Percentiles rank a stretch among this genome's conserved stretches.
These are phyloP conservation scores for Fusarium hostae DNA, from an alignment of 2,329 filamentous ascomycete species.

Conservation along the genomic window DNA sequence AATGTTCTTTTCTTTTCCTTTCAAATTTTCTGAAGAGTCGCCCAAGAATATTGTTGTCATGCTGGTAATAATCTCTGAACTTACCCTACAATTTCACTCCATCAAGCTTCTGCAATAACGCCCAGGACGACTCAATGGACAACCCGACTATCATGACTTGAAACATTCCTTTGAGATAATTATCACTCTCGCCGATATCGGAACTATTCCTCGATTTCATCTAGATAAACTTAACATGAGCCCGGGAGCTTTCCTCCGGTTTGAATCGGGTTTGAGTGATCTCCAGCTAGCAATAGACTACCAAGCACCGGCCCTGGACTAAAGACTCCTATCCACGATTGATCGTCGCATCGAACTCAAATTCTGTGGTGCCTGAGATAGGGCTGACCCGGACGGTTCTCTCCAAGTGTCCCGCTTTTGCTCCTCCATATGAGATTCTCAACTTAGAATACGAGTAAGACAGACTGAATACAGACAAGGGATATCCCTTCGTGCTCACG, in stretches of 20 bases:
- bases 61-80: not conserved
- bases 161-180: not conserved
- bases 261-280: not conserved
- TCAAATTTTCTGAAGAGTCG: too few relatives aligned
- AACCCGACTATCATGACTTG: not conserved
- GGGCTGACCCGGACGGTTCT: conserved; percentile 16
- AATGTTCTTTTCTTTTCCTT: not conserved
- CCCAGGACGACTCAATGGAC: not conserved
- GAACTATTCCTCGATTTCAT: not conserved
- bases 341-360: not conserved
- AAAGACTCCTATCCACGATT: not conserved
- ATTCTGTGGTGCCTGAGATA: conserved; percentile 8
- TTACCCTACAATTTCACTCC: not conserved
- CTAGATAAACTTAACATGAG: not conserved
- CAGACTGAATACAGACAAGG: not conserved
- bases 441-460: not conserved
- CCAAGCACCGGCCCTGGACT: not conserved
- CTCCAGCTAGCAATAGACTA: not conserved
- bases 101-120: not conserved
- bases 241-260: not conserved
- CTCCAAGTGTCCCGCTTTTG: not conserved
- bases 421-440: not conserved
- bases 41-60: not conserved
- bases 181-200: not conserved
- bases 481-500: not conserved